Evolutionary conservation across 2,329 filamentous ascomycete species (phyloP), one percentile per base, ranked within the genome.

Genomic region (Fulvia fulva): DNA sequence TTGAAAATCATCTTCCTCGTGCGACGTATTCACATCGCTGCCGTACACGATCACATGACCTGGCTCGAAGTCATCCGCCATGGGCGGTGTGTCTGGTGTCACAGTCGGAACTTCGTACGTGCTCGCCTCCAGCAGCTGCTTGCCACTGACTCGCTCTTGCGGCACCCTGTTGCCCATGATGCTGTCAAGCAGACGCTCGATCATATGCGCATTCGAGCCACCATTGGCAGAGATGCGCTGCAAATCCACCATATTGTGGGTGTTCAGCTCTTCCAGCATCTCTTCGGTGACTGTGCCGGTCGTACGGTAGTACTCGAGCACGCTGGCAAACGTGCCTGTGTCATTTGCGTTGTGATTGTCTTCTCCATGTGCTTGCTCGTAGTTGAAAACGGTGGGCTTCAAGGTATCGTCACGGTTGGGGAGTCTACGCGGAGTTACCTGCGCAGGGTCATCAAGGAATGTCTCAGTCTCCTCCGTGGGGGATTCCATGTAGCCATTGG

Each of bases 171-270:
- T 57, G 23, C 57, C 41, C 55, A 64, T 30, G 43, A 74, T 67
- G 61, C 69, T 69, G 37, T 72, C 69, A 23, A 74, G 62, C 37
- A 74, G 57, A 50, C 68, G 70, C 50, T 71, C 67, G 3, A 73
- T 65, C 65, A 72, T 71, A 21, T 65, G 61, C 12, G 68, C 71
- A 62, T 74, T 66, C 2, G 71, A 71, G 44, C 69, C 71, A 25
- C 67, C 68, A 60, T 71, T 70, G 14, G 68, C 64, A 7, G 70
- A 71, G 12, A 68, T 53, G 9, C 68, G 66, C 41, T 71, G 62
- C 34, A 71, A 58, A 43, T 71, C 69, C 8, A 71, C 64, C 52
- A 68, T 69, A 46, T 67, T 67, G 32, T 67, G 66, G 2, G 25
- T 28, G 41, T 72, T 64, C 50, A 72, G 63, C 50, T 72, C 67